Evolutionary conservation across 2,329 filamentous ascomycete species (phyloP).

Genomic region (Colletotrichum abscissum): DNA sequence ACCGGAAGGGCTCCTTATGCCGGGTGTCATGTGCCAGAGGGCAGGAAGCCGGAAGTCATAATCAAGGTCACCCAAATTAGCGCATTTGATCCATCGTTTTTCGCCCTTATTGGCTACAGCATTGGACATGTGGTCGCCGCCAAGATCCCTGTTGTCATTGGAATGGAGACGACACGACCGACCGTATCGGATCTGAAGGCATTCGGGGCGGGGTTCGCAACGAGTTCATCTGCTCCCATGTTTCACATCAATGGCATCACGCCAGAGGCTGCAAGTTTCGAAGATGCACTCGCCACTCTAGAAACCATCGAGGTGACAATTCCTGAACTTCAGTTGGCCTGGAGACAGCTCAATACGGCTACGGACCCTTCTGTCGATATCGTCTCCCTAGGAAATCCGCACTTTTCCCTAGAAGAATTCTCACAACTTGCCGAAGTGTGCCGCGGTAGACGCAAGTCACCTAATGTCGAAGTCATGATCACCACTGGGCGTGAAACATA

Average conservation of each 20-base stretch:
- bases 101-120: slow-evolving; percentile 51
- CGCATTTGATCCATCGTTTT: slow-evolving; percentile 50
- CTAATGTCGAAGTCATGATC: slow-evolving; percentile 33
- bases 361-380: slow-evolving; percentile 43
- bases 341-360: background rate
- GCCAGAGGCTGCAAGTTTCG: slow-evolving; percentile 44
- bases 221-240: slow-evolving; percentile 53
- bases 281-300: slow-evolving; percentile 2
- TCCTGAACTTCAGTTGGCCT: background rate
- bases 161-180: slow-evolving; percentile 42
- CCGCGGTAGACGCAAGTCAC: slow-evolving; percentile 39
- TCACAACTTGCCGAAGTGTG: slow-evolving; percentile 45
- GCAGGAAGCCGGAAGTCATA: background rate
- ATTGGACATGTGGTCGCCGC: slow-evolving; percentile 44
- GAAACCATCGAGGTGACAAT: background rate
- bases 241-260: slow-evolving; percentile 55
- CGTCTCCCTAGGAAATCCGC: slow-evolving; percentile 57
- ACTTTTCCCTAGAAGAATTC: slow-evolving; percentile 54
- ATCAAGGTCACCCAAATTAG: slow-evolving; percentile 52
- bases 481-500: slow-evolving; percentile 18
- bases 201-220: slow-evolving; percentile 57
- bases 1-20: slow-evolving; percentile 59
- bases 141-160: slow-evolving; percentile 48
- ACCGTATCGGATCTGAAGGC: slow-evolving; percentile 51
- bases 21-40: slow-evolving; percentile 50